Evolutionary conservation across 495 filamentous ascomycete genomes (phyloP), one percentile per base, ranked within the genome.

Genomic region (Aspergillus ellipticus): DNA sequence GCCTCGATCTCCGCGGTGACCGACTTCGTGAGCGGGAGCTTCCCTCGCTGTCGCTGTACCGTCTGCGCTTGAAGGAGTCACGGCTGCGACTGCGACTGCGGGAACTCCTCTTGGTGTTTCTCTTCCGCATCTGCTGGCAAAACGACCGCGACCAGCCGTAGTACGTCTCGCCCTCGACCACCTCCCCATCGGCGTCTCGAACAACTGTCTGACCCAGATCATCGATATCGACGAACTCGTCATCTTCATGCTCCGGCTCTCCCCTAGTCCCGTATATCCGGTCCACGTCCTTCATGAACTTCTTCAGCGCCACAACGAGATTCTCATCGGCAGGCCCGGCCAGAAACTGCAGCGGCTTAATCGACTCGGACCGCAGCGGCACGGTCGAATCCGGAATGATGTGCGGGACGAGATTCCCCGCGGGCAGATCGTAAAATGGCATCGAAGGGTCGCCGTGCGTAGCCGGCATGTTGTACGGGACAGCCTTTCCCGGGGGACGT

Each of bases 71-170:
- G 22, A 54, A 62, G 26, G 66, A 16, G 24, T 22, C 45, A 1
- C 22, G 73, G 54, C 73, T 76, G 29, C 66, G 24, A 28, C 69
- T 65, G 17, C 56, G 58, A 24, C 59, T 53, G n/a, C 17, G 53
- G 41, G 17, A 58, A 42, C 28, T 65, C 51, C 53, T 53, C 24
- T 58, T 65, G 9, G 65, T 73, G 47, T 77, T 75, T 53, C 82
- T 75, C 50, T 79, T 80, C 65, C 85, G 89, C 88, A 93, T 95
- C 57, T 86, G 85, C 59, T 89, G 79, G 71, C 89, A 95, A 59
- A 95, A 96, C 7, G 74, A 70, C 42, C 79, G 82, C 13, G 88
- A 91, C 91, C 91, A 96, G 35, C 89, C 91, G 64, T 94, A 94
- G 63, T 96, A 95, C 7, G 84, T 85, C 29, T 93, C 85, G 7